Evolutionary conservation across 2,329 filamentous ascomycete species (phyloP).

Genomic region (Fusarium caatingaense): DNA sequence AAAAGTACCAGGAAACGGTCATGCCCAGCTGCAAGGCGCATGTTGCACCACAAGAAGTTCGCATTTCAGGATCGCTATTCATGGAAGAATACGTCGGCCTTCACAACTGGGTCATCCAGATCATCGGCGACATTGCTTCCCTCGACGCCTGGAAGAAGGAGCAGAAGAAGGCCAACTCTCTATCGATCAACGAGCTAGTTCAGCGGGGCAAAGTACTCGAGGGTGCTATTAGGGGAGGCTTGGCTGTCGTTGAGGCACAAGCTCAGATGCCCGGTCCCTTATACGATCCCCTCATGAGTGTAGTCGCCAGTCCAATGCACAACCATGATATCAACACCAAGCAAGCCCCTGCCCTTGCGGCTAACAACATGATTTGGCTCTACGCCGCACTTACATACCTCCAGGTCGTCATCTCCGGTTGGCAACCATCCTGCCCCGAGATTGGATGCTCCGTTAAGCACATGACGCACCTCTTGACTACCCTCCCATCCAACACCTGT

Average conservation of each 20-base stretch:
- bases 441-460: constrained; percentile 51
- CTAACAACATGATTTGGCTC: constrained; percentile 59
- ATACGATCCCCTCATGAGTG: constrained; percentile 16
- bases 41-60: constrained; percentile 30
- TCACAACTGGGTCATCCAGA: constrained; percentile 66
- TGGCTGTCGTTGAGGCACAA: constrained; percentile 48
- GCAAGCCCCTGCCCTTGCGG: constrained; percentile 39
- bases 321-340: constrained; percentile 39
- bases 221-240: constrained; percentile 49
- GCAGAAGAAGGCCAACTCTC: constrained; percentile 54
- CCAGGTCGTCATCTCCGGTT: constrained; percentile 61
- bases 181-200: constrained; percentile 61
- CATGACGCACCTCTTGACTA: constrained; percentile 51
- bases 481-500: constrained; percentile 47
- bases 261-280: not conserved
- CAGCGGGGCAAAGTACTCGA: constrained; percentile 57
- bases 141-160: constrained; percentile 68
- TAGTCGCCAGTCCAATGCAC: constrained; percentile 40
- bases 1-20: constrained; percentile 54
- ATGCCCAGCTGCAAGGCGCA: constrained; percentile 50
- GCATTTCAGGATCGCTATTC: constrained; percentile 49
- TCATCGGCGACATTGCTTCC: constrained; percentile 64
- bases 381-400: constrained; percentile 62
- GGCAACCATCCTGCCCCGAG: constrained; percentile 60
- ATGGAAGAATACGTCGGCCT: constrained; percentile 66